Conservation (phyloP, 2,329 filamentous ascomycete species). For the Septoria linicola region DNA sequence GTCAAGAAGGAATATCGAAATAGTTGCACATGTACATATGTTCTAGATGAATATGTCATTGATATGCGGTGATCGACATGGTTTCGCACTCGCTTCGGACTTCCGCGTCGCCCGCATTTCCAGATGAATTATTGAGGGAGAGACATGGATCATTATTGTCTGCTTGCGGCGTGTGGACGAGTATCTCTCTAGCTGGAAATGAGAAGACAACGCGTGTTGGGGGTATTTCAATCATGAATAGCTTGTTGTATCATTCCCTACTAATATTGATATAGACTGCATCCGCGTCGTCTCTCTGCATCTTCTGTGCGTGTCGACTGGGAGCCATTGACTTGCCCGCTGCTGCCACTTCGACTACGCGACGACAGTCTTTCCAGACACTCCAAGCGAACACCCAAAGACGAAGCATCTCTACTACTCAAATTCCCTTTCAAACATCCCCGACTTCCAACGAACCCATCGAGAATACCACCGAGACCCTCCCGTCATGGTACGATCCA, state of each 20-base stretch:
- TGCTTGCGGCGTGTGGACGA: no score
- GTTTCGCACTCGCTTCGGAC: no score
- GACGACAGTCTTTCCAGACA: background rate
- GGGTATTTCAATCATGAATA: conserved; percentile 20
- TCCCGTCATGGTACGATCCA: conserved; percentile 24
- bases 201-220: conserved; percentile 33
- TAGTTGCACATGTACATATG: no score
- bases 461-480: conserved; percentile 9
- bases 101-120: no score
- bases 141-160: no score
- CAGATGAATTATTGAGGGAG: no score
- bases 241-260: background rate
- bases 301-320: conserved; percentile 37
- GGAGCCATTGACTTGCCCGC: conserved; percentile 23
- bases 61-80: no score
- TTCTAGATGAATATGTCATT: no score
- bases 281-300: conserved; percentile 35
- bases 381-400: background rate
- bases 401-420: conserved; percentile 21
- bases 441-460: conserved; percentile 3
- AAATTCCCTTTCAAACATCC: conserved; percentile 14
- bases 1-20: no score
- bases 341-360: conserved; percentile 1
- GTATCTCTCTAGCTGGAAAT: no score
- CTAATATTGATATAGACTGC: conserved; percentile 28